These are phyloP conservation scores for Alternaria conjuncta DNA, from an alignment of 2,329 filamentous ascomycete species.

Conservation along the genomic window DNA sequence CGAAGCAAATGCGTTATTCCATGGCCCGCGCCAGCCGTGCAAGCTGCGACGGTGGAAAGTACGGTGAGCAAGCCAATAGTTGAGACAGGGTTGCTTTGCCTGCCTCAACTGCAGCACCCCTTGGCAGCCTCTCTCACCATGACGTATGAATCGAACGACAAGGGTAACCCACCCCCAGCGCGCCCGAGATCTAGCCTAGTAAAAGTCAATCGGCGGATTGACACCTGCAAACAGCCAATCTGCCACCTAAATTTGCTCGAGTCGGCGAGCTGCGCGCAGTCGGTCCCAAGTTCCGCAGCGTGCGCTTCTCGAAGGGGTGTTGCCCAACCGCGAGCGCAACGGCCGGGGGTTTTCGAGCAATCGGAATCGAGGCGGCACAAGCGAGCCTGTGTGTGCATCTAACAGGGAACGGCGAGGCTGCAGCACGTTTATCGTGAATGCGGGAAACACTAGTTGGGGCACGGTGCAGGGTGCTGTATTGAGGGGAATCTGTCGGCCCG, in stretches of 20 bases:
- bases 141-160: conserved; percentile 18
- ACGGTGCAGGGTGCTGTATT: conserved; percentile 11
- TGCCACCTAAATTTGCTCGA: not conserved
- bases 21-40: conserved; percentile 6
- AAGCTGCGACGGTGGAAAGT: conserved; percentile 15
- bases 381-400: conserved; percentile 14
- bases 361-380: conserved; percentile 16
- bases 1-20: not conserved
- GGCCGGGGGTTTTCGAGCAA: conserved; percentile 5
- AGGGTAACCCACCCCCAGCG: conserved; percentile 6
- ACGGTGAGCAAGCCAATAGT: conserved; percentile 22
- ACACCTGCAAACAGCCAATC: conserved; percentile 3
- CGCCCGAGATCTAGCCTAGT: conserved; percentile 10
- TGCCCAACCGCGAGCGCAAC: not conserved
- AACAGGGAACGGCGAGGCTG: conserved; percentile 22
- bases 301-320: not conserved
- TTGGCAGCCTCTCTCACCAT: conserved; percentile 20
- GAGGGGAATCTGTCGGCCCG: conserved; percentile 26
- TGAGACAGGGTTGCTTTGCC: conserved; percentile 19
- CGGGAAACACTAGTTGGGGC: conserved; percentile 19
- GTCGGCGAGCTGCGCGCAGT: not conserved
- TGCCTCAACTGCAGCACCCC: conserved; percentile 13
- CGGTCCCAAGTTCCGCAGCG: not conserved
- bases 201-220: conserved; percentile 8
- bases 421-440: conserved; percentile 17